A percentile compares a stretch with the other conserved stretches of the same genome.
phyloP scores from a whole-genome alignment of 1,284 basidiomycete genomes.

The Naganishia sp. region DNA sequence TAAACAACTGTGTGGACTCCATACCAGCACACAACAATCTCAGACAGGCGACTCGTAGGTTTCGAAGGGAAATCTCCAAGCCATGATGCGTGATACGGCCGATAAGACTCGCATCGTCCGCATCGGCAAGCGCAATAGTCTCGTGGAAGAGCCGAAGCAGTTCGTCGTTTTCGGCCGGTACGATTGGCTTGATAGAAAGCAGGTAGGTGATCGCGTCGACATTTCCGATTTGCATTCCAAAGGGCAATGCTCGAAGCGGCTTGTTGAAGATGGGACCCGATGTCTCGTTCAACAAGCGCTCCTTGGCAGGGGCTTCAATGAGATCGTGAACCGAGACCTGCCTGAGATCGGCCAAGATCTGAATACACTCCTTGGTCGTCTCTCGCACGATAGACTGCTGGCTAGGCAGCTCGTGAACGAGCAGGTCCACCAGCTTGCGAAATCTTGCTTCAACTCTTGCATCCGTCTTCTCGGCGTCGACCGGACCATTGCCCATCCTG shows the following conservation, averaged over 20 bases:
- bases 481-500: conserved; percentile 63
- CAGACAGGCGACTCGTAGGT: conserved; percentile 93
- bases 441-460: conserved; percentile 56
- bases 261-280: conserved; percentile 83
- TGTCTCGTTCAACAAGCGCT: conserved; percentile 69
- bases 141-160: conserved; percentile 90
- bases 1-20: conserved; percentile 89
- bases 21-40: conserved; percentile 90
- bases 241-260: conserved; percentile 92
- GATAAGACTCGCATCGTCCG: conserved; percentile 82
- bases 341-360: conserved; percentile 73
- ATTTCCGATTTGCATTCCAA: conserved; percentile 96
- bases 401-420: conserved; percentile 87
- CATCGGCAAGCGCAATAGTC: conserved; percentile 91
- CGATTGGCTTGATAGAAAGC: conserved; percentile 75
- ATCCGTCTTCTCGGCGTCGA: conserved; percentile 39
- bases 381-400: conserved; percentile 83
- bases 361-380: conserved; percentile 80
- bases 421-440: conserved; percentile 71
- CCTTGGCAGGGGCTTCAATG: conserved; percentile 74
- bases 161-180: conserved; percentile 89
- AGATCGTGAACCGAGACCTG: conserved; percentile 75
- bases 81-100: conserved; percentile 50
- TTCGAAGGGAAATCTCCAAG: conserved; percentile 72
- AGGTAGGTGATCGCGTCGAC: conserved; percentile 96